These are phyloP conservation scores for Elaphomyces granulatus DNA, from an alignment of 495 filamentous ascomycete species.

Conservation along the genomic window DNA sequence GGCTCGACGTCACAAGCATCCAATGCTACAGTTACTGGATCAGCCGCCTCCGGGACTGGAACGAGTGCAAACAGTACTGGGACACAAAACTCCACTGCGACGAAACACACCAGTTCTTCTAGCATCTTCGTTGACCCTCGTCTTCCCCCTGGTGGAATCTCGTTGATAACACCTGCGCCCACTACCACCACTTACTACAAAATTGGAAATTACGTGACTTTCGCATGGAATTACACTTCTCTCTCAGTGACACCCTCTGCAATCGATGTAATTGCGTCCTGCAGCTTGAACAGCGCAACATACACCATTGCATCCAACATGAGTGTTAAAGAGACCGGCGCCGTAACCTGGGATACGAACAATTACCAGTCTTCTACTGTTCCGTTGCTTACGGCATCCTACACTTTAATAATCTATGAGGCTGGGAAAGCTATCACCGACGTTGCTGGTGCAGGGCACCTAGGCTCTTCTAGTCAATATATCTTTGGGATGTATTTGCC, in stretches of 20 bases:
- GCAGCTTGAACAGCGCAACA: constrained; percentile 46
- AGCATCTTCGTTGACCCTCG: constrained; percentile 32
- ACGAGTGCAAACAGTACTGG: constrained; percentile 20
- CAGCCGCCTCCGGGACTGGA: constrained; percentile 13
- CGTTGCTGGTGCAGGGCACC: constrained; percentile 53
- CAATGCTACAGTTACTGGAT: constrained; percentile 4
- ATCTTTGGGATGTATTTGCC: constrained; percentile 72
- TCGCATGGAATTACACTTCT: constrained; percentile 92
- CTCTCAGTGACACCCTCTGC: constrained; percentile 60
- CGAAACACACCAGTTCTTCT: constrained; percentile 30
- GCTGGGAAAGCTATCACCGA: constrained; percentile 46
- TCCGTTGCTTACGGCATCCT: constrained; percentile 55
- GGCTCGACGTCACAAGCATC: constrained; percentile 3
- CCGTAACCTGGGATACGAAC: constrained; percentile 66
- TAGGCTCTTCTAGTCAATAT: constrained; percentile 47
- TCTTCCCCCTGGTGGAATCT: constrained; percentile 55
- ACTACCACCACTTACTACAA: constrained; percentile 65
- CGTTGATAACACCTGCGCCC: constrained; percentile 63
- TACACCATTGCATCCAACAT: constrained; percentile 58
- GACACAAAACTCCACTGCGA: constrained; percentile 14
- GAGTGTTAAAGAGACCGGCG: constrained; percentile 39
- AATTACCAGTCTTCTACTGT: constrained; percentile 47
- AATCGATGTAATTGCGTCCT: constrained; percentile 70
- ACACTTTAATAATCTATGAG: constrained; percentile 78
- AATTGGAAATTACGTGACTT: constrained; percentile 72